These are phyloP conservation scores for Coniosporium tulheliwenetii DNA, from an alignment of 2,329 filamentous ascomycete genomes.

Conservation along the genomic window DNA sequence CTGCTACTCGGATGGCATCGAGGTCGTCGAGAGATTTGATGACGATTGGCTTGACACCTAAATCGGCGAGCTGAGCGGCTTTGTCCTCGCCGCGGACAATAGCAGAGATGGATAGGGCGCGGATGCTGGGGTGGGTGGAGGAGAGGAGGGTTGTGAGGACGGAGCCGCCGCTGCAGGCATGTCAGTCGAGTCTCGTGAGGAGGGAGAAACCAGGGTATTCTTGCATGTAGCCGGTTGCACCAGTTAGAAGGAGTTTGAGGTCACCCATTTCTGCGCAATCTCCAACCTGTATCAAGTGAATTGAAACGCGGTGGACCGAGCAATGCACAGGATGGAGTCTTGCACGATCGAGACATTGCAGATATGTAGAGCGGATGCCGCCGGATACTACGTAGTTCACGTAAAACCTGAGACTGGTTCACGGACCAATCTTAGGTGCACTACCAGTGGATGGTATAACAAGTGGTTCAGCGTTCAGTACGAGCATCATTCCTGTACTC, in stretches of 20 bases:
- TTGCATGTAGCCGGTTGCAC: background rate
- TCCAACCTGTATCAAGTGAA: too few species aligned
- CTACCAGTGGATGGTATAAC: too few species aligned
- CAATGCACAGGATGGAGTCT: too few species aligned
- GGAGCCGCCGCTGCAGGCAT: background rate
- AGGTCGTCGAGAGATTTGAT: conserved; percentile 9
- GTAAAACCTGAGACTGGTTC: too few species aligned
- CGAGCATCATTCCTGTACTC: too few species aligned
- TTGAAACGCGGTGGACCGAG: too few species aligned
- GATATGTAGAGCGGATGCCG: too few species aligned
- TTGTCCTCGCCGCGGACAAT: conserved; percentile 4
- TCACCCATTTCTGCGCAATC: too few species aligned
- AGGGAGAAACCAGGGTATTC: background rate
- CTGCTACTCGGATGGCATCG: conserved; percentile 3
- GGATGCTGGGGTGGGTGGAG: conserved; percentile 1
- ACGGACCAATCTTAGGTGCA: too few species aligned
- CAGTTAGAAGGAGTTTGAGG: background rate
- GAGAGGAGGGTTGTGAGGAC: background rate
- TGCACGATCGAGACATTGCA: too few species aligned
- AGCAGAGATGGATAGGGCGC: conserved; percentile 2
- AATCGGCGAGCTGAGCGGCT: conserved; percentile 1
- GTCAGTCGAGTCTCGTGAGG: background rate
- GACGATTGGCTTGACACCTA: conserved; percentile 6
- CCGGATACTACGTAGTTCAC: too few species aligned
- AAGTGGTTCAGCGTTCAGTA: too few species aligned